phyloP scores from a whole-genome alignment of 495 filamentous ascomycete genomes.

The Astrothelium macrocarpum region DNA sequence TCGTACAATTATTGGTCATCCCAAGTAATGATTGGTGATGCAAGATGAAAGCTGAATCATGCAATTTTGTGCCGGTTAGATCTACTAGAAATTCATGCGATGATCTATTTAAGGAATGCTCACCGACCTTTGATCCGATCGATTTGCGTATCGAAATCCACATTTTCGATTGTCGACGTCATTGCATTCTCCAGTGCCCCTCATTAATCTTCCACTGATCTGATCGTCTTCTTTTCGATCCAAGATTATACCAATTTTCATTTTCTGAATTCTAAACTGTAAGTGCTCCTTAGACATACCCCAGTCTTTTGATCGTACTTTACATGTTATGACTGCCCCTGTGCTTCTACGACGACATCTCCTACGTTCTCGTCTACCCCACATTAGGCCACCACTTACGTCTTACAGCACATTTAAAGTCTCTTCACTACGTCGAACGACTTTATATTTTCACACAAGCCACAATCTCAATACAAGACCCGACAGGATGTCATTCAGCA shows the following conservation, averaged over 20 bases:
- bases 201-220: background rate
- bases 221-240: background rate
- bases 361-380: background rate
- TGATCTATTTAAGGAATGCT: background rate
- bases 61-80: background rate
- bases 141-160: background rate
- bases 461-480: background rate
- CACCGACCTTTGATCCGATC: background rate
- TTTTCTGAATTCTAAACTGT: too few species aligned
- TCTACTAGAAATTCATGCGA: background rate
- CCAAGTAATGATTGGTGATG: background rate
- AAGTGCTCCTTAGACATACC: background rate
- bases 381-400: background rate
- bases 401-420: background rate
- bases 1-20: background rate
- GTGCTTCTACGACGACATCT: background rate
- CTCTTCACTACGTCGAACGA: too few species aligned
- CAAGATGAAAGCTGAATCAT: background rate
- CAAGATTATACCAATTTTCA: constrained; percentile 1
- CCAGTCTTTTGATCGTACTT: background rate
- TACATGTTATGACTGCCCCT: background rate
- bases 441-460: background rate
- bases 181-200: background rate
- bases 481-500: constrained; percentile 43
- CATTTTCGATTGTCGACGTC: constrained; percentile 5